Evolutionary conservation across 2,329 filamentous ascomycete species (phyloP).

Genomic region (Sclerotinia glacialis): DNA sequence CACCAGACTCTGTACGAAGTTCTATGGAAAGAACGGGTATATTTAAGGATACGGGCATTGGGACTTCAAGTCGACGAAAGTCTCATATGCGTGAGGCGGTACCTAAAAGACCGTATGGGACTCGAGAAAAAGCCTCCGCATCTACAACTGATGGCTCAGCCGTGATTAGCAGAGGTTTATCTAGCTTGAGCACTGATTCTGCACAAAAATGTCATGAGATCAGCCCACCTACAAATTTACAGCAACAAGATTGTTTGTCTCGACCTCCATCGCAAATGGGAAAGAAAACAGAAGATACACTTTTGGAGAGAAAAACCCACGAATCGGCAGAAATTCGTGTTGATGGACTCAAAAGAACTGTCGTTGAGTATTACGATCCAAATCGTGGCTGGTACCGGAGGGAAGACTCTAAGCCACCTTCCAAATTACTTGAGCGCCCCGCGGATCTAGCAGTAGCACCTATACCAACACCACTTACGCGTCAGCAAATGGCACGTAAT

Average conservation of each 20-base stretch:
- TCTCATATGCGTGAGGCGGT: background rate
- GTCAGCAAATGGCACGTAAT: slow-evolving; percentile 30
- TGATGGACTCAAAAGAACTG: background rate
- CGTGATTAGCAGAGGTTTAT: background rate
- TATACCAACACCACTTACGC: slow-evolving; percentile 23
- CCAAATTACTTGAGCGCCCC: background rate
- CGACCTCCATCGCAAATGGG: background rate
- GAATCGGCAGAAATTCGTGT: background rate
- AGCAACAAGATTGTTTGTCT: background rate
- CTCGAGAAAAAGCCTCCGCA: background rate
- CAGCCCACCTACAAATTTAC: background rate
- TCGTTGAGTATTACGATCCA: slow-evolving; percentile 28
- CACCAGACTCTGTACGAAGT: slow-evolving; percentile 31
- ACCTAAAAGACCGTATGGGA: background rate
- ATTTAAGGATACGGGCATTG: slow-evolving; percentile 34
- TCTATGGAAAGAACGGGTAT: slow-evolving; percentile 35
- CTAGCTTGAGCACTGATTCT: background rate
- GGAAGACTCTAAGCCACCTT: slow-evolving; percentile 2
- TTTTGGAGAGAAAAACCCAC: background rate
- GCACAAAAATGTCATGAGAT: background rate
- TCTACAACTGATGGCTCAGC: background rate
- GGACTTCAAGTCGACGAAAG: background rate
- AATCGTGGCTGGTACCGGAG: slow-evolving; percentile 25
- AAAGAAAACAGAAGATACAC: background rate
- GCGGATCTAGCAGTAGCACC: background rate